Evolutionary conservation across 2,329 filamentous ascomycete species (phyloP).

Genomic region (Fusarium ramigenum): DNA sequence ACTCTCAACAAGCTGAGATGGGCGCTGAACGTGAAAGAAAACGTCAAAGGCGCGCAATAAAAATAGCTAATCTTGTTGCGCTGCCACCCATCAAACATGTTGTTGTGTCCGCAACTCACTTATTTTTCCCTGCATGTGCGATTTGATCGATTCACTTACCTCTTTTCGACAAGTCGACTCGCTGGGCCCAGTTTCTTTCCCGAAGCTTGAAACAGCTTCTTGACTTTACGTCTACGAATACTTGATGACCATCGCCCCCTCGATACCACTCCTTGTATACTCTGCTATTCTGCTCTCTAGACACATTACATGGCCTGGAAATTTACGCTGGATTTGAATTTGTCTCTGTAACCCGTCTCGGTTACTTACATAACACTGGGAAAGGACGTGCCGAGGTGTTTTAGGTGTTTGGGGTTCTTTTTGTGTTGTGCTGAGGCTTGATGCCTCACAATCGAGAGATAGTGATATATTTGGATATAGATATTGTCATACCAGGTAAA

Average conservation of each 20-base stretch:
- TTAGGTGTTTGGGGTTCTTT: constrained; percentile 38
- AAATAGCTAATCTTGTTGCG: background rate
- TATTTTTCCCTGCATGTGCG: background rate
- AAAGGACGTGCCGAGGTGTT: constrained; percentile 32
- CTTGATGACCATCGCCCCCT: constrained; percentile 29
- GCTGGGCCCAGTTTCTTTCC: constrained; percentile 7
- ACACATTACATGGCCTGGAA: constrained; percentile 40
- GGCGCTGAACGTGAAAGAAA: constrained; percentile 75
- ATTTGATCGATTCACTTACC: background rate
- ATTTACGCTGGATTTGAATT: constrained; percentile 38
- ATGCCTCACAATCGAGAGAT: constrained; percentile 6
- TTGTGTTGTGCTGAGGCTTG: constrained; percentile 21
- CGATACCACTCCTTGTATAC: constrained; percentile 42
- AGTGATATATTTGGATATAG: constrained; percentile 9
- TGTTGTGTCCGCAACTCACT: background rate
- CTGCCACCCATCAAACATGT: background rate
- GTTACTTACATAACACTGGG: constrained; percentile 13
- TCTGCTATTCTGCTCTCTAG: constrained; percentile 26
- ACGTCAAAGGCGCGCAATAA: constrained; percentile 65
- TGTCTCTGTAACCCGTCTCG: constrained; percentile 27
- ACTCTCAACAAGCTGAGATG: constrained; percentile 76
- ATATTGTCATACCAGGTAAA: constrained; percentile 5
- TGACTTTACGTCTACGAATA: constrained; percentile 28
- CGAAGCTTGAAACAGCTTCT: constrained; percentile 13
- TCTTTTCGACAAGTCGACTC: background rate